These are phyloP conservation scores for Pichia sorboxylosa DNA, from an alignment of 1,139 yeast genomes.

Conservation along the genomic window DNA sequence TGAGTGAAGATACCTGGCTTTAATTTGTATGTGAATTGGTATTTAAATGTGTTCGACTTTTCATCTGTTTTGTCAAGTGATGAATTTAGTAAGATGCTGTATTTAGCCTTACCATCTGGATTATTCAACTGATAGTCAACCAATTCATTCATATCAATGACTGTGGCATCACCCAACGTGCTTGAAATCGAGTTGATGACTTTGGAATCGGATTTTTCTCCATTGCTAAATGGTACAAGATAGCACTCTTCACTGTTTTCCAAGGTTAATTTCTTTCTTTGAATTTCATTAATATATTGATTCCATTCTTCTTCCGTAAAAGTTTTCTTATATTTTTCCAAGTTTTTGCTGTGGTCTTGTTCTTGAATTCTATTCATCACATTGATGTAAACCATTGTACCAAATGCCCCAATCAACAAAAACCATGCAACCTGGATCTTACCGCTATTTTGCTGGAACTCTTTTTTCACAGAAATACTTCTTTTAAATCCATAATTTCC, in stretches of 20 bases:
- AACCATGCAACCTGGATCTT: slow-evolving; percentile 17
- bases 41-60: slow-evolving; percentile 17
- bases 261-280: slow-evolving; percentile 40
- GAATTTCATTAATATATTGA: slow-evolving; percentile 36
- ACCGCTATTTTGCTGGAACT: too few species aligned
- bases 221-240: slow-evolving; percentile 31
- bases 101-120: slow-evolving; percentile 27
- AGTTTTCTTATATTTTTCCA: slow-evolving; percentile 31
- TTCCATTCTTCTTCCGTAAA: slow-evolving; percentile 56
- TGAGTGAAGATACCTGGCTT: slow-evolving; percentile 53
- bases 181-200: slow-evolving; percentile 5
- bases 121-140: slow-evolving; percentile 33
- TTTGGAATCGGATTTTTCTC: slow-evolving; percentile 17
- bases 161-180: slow-evolving; percentile 11
- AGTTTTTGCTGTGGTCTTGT: slow-evolving; percentile 21
- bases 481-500: too few species aligned
- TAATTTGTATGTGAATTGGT: slow-evolving; percentile 27
- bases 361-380: slow-evolving; percentile 21
- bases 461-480: too few species aligned
- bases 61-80: slow-evolving; percentile 18
- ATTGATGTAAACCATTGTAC: slow-evolving; percentile 22
- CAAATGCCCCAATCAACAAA: slow-evolving; percentile 20
- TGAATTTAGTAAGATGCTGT: slow-evolving; percentile 28
- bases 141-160: slow-evolving; percentile 39
- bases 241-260: slow-evolving; percentile 26